These are phyloP conservation scores for Basipetospora chlamydospora DNA, from an alignment of 2,329 filamentous ascomycete species.

Conservation along the genomic window DNA sequence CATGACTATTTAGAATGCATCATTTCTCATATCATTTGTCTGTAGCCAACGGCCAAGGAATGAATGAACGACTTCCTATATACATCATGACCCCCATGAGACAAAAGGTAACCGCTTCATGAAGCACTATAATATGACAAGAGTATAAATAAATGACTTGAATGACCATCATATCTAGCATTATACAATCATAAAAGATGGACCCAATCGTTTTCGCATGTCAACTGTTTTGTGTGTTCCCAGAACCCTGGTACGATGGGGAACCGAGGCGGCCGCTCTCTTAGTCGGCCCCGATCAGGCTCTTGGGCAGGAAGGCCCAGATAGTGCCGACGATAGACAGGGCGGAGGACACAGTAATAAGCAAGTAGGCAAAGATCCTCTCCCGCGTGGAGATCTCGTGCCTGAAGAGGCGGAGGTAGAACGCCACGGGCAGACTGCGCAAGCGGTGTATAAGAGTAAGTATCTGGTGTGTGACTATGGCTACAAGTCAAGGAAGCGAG, in stretches of 20 bases:
- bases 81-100: too few species aligned
- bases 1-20: background rate
- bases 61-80: too few species aligned
- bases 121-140: too few species aligned
- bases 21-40: too few species aligned
- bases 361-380: conserved; percentile 47
- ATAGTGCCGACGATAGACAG: conserved; percentile 67
- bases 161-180: too few species aligned
- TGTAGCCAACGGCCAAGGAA: too few species aligned
- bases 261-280: background rate
- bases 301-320: conserved; percentile 77
- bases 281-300: conserved; percentile 44
- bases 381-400: conserved; percentile 52
- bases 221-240: too few species aligned
- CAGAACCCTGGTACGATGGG: background rate
- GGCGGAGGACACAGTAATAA: conserved; percentile 55
- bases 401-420: conserved; percentile 82
- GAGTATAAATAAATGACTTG: too few species aligned
- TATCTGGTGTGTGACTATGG: conserved; percentile 1
- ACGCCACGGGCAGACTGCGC: conserved; percentile 55
- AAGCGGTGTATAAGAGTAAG: background rate
- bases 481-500: background rate
- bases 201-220: too few species aligned
- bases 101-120: too few species aligned
- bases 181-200: too few species aligned